Evolutionary conservation across 768 basidiomycete species (phyloP).

Genomic region (Lactifluus pinguis): DNA sequence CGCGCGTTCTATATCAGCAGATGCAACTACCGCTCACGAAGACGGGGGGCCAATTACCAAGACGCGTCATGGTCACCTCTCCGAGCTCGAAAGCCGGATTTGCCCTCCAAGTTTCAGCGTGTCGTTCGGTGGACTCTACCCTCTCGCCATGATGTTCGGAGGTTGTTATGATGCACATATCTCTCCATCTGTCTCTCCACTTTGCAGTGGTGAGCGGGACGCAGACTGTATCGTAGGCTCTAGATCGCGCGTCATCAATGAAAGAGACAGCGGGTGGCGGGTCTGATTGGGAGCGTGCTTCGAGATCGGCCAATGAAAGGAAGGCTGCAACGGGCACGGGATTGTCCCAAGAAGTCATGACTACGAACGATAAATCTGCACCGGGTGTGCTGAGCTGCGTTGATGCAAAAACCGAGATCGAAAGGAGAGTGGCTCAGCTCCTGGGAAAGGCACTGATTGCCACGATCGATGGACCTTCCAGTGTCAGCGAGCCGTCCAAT

Average conservation of each 20-base stretch:
- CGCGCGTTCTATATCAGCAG: not conserved
- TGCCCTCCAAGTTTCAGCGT: conserved; percentile 82
- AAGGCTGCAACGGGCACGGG: conserved; percentile 20
- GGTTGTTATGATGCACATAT: conserved; percentile 73
- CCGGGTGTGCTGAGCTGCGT: not conserved
- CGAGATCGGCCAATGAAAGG: conserved; percentile 11
- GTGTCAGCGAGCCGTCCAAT: not conserved
- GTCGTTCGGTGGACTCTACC: conserved; percentile 40
- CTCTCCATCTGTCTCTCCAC: conserved; percentile 84
- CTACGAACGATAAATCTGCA: conserved; percentile 2
- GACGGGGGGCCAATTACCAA: conserved; percentile 51
- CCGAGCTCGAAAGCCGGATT: conserved; percentile 68
- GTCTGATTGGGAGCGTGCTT: not conserved
- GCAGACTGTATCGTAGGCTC: conserved; percentile 69
- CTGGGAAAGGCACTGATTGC: not conserved
- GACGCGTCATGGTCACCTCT: conserved; percentile 82
- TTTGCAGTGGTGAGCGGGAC: conserved; percentile 82
- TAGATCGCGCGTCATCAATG: conserved; percentile 42
- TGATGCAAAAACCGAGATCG: not conserved
- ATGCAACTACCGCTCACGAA: conserved; percentile 4
- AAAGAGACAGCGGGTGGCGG: conserved; percentile 30
- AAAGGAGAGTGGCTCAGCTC: not conserved
- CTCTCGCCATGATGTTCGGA: conserved; percentile 32
- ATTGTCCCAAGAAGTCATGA: conserved; percentile 24
- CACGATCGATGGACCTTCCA: not conserved